Conservation (phyloP, 495 filamentous ascomycete genomes). For the Cairneyella variabilis region DNA sequence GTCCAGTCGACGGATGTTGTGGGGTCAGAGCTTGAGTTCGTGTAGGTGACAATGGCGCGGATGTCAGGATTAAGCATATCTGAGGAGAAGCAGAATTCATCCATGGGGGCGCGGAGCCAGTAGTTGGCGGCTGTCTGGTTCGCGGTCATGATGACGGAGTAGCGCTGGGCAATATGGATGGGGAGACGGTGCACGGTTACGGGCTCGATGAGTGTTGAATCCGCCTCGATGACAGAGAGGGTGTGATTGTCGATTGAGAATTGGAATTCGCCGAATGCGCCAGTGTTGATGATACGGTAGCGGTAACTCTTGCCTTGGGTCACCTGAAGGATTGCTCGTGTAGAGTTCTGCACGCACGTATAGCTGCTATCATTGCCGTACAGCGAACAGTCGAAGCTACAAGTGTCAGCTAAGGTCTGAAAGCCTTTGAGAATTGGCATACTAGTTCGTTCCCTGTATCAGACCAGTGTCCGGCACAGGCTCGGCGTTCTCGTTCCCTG, state of each 20-base stretch:
- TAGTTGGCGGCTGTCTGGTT: slow-evolving; percentile 28
- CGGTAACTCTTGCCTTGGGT: slow-evolving; percentile 73
- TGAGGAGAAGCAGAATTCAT: slow-evolving; percentile 5
- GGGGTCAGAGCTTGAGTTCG: slow-evolving; percentile 30
- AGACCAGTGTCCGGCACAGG: slow-evolving; percentile 59
- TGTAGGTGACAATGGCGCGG: slow-evolving; percentile 11
- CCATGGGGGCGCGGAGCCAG: slow-evolving; percentile 11
- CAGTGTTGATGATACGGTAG: slow-evolving; percentile 69
- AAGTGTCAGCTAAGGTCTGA: background rate
- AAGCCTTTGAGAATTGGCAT: background rate
- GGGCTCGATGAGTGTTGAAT: slow-evolving; percentile 48
- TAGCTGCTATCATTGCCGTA: slow-evolving; percentile 16
- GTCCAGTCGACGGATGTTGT: slow-evolving; percentile 7
- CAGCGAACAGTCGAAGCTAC: slow-evolving; percentile 19
- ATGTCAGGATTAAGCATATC: slow-evolving; percentile 12
- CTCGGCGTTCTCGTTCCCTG: slow-evolving; percentile 54
- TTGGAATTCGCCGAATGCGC: slow-evolving; percentile 57
- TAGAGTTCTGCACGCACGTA: slow-evolving; percentile 18
- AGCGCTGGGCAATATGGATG: slow-evolving; percentile 67
- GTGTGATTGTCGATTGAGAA: slow-evolving; percentile 66
- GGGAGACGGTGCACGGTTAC: slow-evolving; percentile 39
- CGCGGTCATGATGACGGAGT: slow-evolving; percentile 63
- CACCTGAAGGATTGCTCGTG: slow-evolving; percentile 50
- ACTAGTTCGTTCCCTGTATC: slow-evolving; percentile 33
- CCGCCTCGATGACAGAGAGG: slow-evolving; percentile 51